Evolutionary conservation across 2,329 filamentous ascomycete species (phyloP).

Genomic region (Falciphora oryzae): DNA sequence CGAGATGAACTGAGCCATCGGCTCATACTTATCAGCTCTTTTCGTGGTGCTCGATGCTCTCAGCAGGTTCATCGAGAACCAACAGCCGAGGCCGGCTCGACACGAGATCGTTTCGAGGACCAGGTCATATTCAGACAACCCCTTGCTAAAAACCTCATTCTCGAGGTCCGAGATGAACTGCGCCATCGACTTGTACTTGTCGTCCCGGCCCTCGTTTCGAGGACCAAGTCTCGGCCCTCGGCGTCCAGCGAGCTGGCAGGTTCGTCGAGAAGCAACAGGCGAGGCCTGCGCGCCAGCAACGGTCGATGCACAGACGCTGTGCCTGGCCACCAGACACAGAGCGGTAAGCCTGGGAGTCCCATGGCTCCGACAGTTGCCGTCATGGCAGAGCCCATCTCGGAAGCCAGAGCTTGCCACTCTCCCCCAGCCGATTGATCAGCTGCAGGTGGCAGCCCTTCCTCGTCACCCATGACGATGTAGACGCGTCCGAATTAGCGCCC

Average conservation of each 20-base stretch:
- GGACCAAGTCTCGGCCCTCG: conserved; percentile 27
- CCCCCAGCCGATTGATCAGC: too few species aligned
- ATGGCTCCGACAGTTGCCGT: too few species aligned
- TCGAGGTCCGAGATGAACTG: conserved; percentile 1
- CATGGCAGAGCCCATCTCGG: too few species aligned
- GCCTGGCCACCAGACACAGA: conserved; percentile 72
- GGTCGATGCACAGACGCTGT: conserved; percentile 74
- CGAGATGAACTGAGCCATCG: neutral
- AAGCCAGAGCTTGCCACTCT: too few species aligned
- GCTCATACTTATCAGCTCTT: neutral
- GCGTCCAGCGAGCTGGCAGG: conserved; percentile 68
- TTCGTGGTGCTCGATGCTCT: neutral
- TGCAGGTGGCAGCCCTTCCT: too few species aligned
- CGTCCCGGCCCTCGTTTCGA: too few species aligned
- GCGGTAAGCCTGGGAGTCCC: too few species aligned
- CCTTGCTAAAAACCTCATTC: neutral
- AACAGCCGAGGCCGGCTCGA: too few species aligned
- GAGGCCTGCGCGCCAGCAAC: conserved; percentile 67
- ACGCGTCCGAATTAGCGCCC: too few species aligned
- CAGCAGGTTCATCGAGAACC: too few species aligned
- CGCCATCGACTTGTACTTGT: neutral
- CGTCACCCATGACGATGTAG: too few species aligned
- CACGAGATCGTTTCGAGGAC: too few species aligned
- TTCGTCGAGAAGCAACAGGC: conserved; percentile 77
- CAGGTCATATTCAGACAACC: neutral